Evolutionary conservation across 192 early-diverging fungal species (phyloP).

Genomic region (Funneliformis mosseae): DNA sequence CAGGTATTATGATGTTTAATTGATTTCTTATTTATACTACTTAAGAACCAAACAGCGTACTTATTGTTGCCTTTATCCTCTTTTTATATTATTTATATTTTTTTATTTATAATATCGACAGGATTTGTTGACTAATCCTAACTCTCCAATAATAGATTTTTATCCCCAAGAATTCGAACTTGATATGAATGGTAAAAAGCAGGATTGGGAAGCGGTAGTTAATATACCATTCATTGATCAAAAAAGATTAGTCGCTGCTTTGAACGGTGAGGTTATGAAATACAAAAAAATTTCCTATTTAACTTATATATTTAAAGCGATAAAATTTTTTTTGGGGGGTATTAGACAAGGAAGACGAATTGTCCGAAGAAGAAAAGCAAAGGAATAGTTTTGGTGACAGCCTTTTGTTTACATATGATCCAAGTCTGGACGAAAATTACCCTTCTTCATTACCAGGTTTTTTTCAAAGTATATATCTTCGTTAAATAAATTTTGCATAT

Average conservation of each 20-base stretch:
- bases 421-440: conserved; percentile 44
- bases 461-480: conserved; percentile 62
- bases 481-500: neutral
- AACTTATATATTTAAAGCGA: neutral
- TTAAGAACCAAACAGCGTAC: neutral
- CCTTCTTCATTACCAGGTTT: conserved; percentile 60
- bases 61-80: no score
- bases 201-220: conserved; percentile 99
- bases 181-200: conserved; percentile 98
- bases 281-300: neutral
- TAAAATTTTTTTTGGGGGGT: neutral
- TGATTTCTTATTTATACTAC: neutral
- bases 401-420: conserved; percentile 66
- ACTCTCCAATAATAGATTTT: conserved; percentile 93
- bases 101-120: conserved; percentile 36
- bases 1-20: conserved; percentile 42
- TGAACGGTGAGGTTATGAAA: conserved; percentile 49
- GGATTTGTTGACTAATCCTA: conserved; percentile 78
- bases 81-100: neutral
- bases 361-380: conserved; percentile 59
- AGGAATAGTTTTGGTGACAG: conserved; percentile 65
- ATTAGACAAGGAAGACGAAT: conserved; percentile 56
- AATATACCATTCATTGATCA: conserved; percentile 96
- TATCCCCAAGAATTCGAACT: conserved; percentile 90
- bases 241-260: conserved; percentile 78